These are phyloP conservation scores for Paramecium pentaurelia DNA, from an alignment of 73 alveolate genomes.

Conservation along the genomic window DNA sequence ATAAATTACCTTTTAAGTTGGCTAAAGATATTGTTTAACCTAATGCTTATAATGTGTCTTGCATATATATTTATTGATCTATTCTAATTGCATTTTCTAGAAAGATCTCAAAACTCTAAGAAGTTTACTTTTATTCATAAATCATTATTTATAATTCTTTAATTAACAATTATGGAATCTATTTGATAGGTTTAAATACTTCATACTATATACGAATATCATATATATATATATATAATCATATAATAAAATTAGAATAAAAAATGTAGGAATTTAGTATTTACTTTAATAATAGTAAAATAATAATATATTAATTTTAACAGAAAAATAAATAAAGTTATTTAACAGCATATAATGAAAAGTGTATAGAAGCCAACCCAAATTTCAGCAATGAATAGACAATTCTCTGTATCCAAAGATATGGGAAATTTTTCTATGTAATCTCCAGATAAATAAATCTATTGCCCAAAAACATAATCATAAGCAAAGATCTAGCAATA, in stretches of 20 bases:
- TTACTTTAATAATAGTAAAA: not conserved
- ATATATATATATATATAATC: not conserved
- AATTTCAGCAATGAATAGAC: not conserved
- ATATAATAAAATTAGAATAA: not conserved
- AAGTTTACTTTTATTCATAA: not conserved
- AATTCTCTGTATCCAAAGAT: conserved; percentile 28
- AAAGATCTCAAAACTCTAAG: not conserved
- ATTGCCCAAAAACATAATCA: conserved; percentile 25
- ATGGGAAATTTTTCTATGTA: not conserved
- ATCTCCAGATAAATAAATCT: conserved; percentile 36
- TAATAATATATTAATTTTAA: not conserved
- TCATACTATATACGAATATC: not conserved
- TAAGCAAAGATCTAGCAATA: not conserved
- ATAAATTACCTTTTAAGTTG: not conserved
- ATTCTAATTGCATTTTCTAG: not conserved
- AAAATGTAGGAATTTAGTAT: not conserved
- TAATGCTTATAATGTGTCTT: not conserved
- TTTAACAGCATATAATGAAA: conserved; percentile 14
- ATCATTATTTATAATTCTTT: not conserved
- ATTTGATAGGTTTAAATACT: not conserved
- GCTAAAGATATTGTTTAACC: not conserved
- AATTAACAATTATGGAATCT: not conserved
- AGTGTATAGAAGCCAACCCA: not conserved
- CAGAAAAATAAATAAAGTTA: not conserved
- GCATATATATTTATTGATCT: not conserved